Percentiles rank a stretch among this genome's conserved stretches.
Evolutionary conservation across 2,329 filamentous ascomycete genomes (phyloP).

Genomic region (Huntiella omanensis): DNA sequence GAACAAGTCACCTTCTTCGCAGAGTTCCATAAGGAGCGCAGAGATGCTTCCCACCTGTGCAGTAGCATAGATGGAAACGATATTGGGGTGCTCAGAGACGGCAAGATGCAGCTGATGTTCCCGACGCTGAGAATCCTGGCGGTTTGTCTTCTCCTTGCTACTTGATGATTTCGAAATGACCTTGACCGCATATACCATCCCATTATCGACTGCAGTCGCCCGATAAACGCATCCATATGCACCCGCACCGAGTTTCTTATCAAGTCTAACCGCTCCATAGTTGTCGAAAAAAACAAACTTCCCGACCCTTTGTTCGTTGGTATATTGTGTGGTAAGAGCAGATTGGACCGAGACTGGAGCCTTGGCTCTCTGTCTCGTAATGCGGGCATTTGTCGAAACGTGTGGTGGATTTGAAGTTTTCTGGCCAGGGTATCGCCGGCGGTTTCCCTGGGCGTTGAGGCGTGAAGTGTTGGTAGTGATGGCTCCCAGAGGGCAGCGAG

Average conservation of each 20-base stretch:
- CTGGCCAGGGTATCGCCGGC: too few species aligned
- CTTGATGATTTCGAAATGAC: constrained; percentile 23
- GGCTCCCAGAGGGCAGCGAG: too few species aligned
- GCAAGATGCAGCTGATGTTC: constrained; percentile 82
- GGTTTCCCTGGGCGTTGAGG: too few species aligned
- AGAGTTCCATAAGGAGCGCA: constrained; percentile 92
- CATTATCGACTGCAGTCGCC: constrained; percentile 48
- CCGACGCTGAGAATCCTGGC: constrained; percentile 75
- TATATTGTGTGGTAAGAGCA: neutral
- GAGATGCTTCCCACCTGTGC: constrained; percentile 83
- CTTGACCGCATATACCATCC: constrained; percentile 64
- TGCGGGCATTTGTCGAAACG: too few species aligned
- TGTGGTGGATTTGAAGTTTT: too few species aligned
- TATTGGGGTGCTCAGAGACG: constrained; percentile 77
- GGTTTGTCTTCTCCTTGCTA: constrained; percentile 17
- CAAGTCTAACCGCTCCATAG: neutral
- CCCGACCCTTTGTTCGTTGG: neutral
- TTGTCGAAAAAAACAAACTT: neutral
- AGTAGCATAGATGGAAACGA: constrained; percentile 86
- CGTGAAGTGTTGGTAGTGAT: too few species aligned
- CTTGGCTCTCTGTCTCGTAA: too few species aligned
- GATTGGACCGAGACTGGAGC: neutral
- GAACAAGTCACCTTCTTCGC: constrained; percentile 90
- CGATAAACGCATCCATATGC: constrained; percentile 95
- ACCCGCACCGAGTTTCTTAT: constrained; percentile 51